Conservation (phyloP, 352 stramenopile genomes). For the Plasmopara muralis region DNA sequence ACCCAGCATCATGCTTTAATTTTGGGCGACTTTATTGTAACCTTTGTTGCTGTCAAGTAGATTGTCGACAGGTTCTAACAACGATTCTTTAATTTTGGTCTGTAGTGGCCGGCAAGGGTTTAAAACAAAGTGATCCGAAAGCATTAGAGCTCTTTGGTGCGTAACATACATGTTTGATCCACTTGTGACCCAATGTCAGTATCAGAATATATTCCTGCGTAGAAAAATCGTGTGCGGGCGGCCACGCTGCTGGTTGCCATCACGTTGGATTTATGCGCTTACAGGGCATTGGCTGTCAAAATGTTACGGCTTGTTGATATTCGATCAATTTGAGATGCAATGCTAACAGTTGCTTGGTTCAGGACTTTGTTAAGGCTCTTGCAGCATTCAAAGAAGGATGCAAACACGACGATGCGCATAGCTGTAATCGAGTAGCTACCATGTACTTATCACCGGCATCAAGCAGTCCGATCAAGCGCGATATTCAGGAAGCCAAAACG, state of each 20-base stretch:
- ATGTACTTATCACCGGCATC: constrained; percentile 51
- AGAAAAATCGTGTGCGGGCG: constrained; percentile 75
- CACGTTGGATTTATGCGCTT: constrained; percentile 81
- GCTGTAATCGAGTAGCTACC: constrained; percentile 75
- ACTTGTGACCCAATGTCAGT: not conserved
- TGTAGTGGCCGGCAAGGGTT: constrained; percentile 71
- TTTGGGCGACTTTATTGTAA: constrained; percentile 73
- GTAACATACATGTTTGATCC: not conserved
- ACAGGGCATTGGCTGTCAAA: constrained; percentile 60
- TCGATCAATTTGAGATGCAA: not conserved
- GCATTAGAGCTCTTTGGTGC: constrained; percentile 69
- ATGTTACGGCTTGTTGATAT: constrained; percentile 30
- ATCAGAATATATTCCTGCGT: not conserved
- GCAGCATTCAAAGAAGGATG: constrained; percentile 73
- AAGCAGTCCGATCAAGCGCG: constrained; percentile 35
- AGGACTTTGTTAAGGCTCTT: constrained; percentile 60
- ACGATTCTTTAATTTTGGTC: not conserved
- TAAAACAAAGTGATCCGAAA: constrained; percentile 56
- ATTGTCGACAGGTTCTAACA: not conserved
- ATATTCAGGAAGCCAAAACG: constrained; percentile 50
- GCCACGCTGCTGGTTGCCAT: constrained; percentile 72
- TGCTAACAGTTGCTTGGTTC: constrained; percentile 6
- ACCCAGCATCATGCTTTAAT: constrained; percentile 83
- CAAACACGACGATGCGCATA: constrained; percentile 62
- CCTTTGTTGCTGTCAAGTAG: constrained; percentile 6